Conservation (phyloP, 192 early-diverging fungal genomes). For the Cladochytrium replicatum region DNA sequence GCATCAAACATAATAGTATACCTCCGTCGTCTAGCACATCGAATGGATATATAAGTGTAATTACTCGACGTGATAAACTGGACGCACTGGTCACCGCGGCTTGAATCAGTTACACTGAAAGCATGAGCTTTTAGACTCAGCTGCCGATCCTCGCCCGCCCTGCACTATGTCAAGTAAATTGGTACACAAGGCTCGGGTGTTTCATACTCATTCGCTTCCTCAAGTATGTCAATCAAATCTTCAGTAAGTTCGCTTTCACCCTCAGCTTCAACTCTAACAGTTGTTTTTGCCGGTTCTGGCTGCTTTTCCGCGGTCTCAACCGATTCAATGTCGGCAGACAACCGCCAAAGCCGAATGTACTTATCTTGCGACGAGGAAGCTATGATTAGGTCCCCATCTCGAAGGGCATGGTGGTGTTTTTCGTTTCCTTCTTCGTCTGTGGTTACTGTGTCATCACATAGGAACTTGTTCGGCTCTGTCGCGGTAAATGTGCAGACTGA, state of each 20-base stretch:
- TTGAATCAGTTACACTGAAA: no score
- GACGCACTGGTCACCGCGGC: slow-evolving; percentile 18
- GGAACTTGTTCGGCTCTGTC: slow-evolving; percentile 4
- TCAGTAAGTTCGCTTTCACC: no score
- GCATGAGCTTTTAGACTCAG: slow-evolving; percentile 82
- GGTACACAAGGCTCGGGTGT: no score
- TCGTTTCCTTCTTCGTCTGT: slow-evolving; percentile 5
- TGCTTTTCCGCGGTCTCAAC: no score
- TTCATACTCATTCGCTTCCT: no score
- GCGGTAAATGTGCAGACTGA: slow-evolving; percentile 57
- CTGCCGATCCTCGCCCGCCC: slow-evolving; percentile 33
- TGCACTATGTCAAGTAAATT: no score
- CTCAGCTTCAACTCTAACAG: no score
- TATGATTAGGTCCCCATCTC: slow-evolving; percentile 70
- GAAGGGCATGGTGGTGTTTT: slow-evolving; percentile 38
- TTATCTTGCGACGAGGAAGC: slow-evolving; percentile 86
- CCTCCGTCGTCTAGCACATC: slow-evolving; percentile 14
- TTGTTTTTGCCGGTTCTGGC: no score
- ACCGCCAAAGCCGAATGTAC: slow-evolving; percentile 85
- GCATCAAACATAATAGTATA: slow-evolving; percentile 72
- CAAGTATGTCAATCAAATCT: no score
- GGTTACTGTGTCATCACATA: no score
- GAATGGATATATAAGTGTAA: no score
- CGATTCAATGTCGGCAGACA: slow-evolving; percentile 30
- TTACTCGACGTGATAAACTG: not conserved